Base-by-base conservation (phyloP, 331 rosid genomes). In the Malus hybrid region DNA sequence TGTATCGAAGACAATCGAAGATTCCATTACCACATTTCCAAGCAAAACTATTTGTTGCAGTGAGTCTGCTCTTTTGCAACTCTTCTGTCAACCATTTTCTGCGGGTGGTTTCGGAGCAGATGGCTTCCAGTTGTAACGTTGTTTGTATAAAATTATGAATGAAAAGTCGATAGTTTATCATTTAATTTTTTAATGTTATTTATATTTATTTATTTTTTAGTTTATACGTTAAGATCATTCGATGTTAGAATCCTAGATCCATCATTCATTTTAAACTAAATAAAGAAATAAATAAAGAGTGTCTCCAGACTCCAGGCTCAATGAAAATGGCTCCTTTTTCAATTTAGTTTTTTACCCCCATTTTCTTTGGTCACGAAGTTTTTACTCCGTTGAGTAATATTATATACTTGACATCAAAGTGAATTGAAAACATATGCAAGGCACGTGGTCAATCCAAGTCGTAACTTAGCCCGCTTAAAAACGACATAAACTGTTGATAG, bases 1-100 rank as follows among this genome's bases (percentile, higher is more conserved):
- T 46, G 62, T 19, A 19, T 74, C 44, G 69, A 28, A 73, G 67
- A 70, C 63, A 74, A 61, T 44, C n/a, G 10, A 27, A 63, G 77
- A 63, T 74, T 44, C 15, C 7, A 74, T 46, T 55, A 46, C 70
- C 77, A 46, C 12, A n/a, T 63, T 29, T 16, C 16, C 29, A 63
- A 62, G 70, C 20, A 63, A 63, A 73, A 44, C 3, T 54, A 75
- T 16, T 76, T 32, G 80, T 56, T 56, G 56, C 31, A 15, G 34
- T 66, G 73, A 50, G 19, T 76, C 68, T 67, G 74, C 74, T 67
- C 60, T 4, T 31, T 64, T 48, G 44, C 39, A 19, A 50, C 34
- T 27, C 44, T 55, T n/a, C 32, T 44, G 33, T 44, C 77, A 22
- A 46, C 42, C 28, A 36, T 76, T 67, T 67, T 57, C 59, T 54